Percentiles rank a stretch among this genome's conserved stretches.
These are phyloP conservation scores for Triglochin maritima DNA, from an alignment of 106 monocot genomes.

Conservation along the genomic window DNA sequence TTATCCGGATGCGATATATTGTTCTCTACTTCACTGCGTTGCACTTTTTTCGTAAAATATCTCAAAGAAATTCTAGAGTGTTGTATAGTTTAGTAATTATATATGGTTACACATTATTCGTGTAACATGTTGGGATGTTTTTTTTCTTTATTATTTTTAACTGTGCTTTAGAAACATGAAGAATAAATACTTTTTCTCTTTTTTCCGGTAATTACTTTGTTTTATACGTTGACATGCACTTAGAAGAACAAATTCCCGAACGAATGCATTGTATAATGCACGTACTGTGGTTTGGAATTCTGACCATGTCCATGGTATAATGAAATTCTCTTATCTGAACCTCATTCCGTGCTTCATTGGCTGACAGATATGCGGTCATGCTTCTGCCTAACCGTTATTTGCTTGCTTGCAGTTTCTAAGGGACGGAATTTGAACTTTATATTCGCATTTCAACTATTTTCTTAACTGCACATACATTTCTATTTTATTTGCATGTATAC, in stretches of 20 bases:
- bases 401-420: no score
- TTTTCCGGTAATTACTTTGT: not conserved
- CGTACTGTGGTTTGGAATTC: slow-evolving; percentile 1
- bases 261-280: not conserved
- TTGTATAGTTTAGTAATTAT: no score
- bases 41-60: no score
- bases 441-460: no score
- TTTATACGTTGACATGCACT: slow-evolving; percentile 8
- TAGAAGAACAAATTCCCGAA: slow-evolving; percentile 2
- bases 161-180: not conserved
- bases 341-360: not conserved
- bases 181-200: slow-evolving; percentile 1
- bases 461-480: no score
- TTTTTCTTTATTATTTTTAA: not conserved
- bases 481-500: no score
- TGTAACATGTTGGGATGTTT: not conserved
- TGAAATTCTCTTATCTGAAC: not conserved
- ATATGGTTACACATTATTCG: no score
- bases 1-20: not conserved
- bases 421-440: no score
- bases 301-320: not conserved
- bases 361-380: not conserved
- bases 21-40: no score
- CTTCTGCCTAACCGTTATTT: not conserved
- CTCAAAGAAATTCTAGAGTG: no score